phyloP scores from a whole-genome alignment of 2,329 filamentous ascomycete genomes.

The Verticillium isaacii region DNA sequence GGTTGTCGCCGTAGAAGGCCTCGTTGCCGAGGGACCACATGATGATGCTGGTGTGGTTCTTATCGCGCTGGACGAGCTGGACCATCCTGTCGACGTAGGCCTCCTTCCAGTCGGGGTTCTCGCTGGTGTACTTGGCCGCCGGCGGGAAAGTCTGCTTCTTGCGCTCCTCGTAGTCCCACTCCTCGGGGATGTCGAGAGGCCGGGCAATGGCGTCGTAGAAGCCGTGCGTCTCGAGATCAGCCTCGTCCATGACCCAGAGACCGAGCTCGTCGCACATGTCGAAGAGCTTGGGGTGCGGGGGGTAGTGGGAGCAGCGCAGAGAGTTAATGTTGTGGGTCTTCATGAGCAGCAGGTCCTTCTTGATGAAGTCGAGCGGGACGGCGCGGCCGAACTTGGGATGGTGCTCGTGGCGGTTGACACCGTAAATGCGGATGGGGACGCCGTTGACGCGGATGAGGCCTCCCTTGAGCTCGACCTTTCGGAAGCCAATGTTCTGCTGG shows the following conservation, averaged over 20 bases:
- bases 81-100: constrained; percentile 65
- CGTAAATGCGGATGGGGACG: constrained; percentile 53
- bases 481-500: constrained; percentile 56
- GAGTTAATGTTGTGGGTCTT: constrained; percentile 69
- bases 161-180: constrained; percentile 55
- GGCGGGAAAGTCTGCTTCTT: constrained; percentile 50
- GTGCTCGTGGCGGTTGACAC: constrained; percentile 68
- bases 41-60: constrained; percentile 66
- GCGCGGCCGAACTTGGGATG: constrained; percentile 59
- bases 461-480: constrained; percentile 56
- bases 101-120: constrained; percentile 56
- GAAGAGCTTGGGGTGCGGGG: constrained; percentile 55
- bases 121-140: constrained; percentile 54
- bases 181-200: constrained; percentile 47
- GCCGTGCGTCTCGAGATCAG: constrained; percentile 49
- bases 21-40: constrained; percentile 74
- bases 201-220: constrained; percentile 46
- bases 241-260: constrained; percentile 53
- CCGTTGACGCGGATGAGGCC: constrained; percentile 61
- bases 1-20: constrained; percentile 66
- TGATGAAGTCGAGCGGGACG: constrained; percentile 58
- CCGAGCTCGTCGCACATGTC: constrained; percentile 62
- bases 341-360: constrained; percentile 60
- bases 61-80: constrained; percentile 63
- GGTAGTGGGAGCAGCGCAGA: constrained; percentile 64